These are phyloP conservation scores for Handroanthus guayacan DNA, from an alignment of 257 asterid species.

Conservation along the genomic window DNA sequence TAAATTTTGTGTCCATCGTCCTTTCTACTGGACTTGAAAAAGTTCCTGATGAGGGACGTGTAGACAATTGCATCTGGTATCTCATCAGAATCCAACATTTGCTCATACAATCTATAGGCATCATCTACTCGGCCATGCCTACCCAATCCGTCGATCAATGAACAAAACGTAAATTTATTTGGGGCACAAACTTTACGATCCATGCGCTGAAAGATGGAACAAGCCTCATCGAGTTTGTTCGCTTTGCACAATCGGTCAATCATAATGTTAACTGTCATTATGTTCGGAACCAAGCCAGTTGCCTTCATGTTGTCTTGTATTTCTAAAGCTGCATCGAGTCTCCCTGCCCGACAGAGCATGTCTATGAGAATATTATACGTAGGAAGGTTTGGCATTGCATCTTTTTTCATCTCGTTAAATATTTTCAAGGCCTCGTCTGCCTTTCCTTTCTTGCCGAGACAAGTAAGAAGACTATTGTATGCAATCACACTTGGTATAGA, in stretches of 20 bases:
- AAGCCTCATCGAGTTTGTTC: constrained; percentile 80
- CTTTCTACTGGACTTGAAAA: constrained; percentile 79
- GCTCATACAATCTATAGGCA: constrained; percentile 84
- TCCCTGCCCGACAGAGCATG: constrained; percentile 84
- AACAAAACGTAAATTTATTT: constrained; percentile 76
- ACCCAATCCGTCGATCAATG: constrained; percentile 91
- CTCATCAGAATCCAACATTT: constrained; percentile 72
- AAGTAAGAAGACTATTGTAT: constrained; percentile 80
- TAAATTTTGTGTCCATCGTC: constrained; percentile 92
- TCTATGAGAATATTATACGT: constrained; percentile 86
- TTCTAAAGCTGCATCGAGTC: constrained; percentile 64
- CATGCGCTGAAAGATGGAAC: constrained; percentile 69
- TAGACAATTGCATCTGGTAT: constrained; percentile 75
- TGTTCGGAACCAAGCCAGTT: constrained; percentile 72
- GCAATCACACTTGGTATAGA: constrained; percentile 92
- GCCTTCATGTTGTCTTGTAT: constrained; percentile 72
- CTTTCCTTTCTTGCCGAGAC: constrained; percentile 80
- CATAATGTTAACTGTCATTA: constrained; percentile 85
- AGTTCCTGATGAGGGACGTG: constrained; percentile 85
- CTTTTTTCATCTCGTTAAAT: constrained; percentile 82
- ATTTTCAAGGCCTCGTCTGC: constrained; percentile 74
- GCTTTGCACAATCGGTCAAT: constrained; percentile 93
- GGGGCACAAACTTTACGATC: constrained; percentile 76
- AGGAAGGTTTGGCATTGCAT: constrained; percentile 84
- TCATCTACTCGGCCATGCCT: constrained; percentile 88